Percentiles rank a stretch among this genome's conserved stretches.
Evolutionary conservation across 2,329 filamentous ascomycete species (phyloP).

Genomic region (Daldinia eschscholtzii): DNA sequence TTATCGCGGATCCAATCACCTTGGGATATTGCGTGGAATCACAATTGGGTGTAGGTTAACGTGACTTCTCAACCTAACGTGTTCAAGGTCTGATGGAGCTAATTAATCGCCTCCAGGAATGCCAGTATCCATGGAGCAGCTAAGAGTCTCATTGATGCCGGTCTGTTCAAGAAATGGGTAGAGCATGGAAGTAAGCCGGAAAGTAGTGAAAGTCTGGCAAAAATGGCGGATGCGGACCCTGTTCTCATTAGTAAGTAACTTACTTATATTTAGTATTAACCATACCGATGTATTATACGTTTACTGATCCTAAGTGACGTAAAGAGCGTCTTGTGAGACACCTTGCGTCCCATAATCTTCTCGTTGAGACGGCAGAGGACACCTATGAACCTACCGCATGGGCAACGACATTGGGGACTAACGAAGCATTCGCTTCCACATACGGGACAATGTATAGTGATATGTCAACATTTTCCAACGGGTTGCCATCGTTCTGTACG

Average conservation of each 20-base stretch:
- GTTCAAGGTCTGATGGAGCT: neutral
- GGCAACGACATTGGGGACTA: conserved; percentile 49
- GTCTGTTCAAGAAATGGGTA: conserved; percentile 55
- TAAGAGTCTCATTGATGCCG: conserved; percentile 56
- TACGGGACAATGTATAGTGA: conserved; percentile 54
- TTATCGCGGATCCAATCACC: conserved; percentile 51
- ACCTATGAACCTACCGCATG: conserved; percentile 54
- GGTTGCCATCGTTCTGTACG: conserved; percentile 50
- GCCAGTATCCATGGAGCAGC: conserved; percentile 52
- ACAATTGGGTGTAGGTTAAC: conserved; percentile 50
- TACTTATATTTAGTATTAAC: conserved; percentile 16
- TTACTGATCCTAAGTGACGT: neutral
- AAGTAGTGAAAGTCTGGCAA: conserved; percentile 52
- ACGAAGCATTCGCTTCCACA: conserved; percentile 49
- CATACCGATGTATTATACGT: neutral
- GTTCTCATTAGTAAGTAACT: conserved; percentile 50
- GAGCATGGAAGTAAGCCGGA: conserved; percentile 49
- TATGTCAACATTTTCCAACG: conserved; percentile 50
- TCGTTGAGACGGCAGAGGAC: conserved; percentile 53
- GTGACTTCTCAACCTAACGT: neutral
- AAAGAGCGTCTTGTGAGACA: conserved; percentile 54
- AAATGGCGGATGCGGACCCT: conserved; percentile 52
- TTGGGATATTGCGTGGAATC: conserved; percentile 57
- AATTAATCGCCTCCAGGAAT: conserved; percentile 25
- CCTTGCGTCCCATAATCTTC: conserved; percentile 54